Conservation (phyloP, 495 filamentous ascomycete genomes). For the Tuber aestivum region DNA sequence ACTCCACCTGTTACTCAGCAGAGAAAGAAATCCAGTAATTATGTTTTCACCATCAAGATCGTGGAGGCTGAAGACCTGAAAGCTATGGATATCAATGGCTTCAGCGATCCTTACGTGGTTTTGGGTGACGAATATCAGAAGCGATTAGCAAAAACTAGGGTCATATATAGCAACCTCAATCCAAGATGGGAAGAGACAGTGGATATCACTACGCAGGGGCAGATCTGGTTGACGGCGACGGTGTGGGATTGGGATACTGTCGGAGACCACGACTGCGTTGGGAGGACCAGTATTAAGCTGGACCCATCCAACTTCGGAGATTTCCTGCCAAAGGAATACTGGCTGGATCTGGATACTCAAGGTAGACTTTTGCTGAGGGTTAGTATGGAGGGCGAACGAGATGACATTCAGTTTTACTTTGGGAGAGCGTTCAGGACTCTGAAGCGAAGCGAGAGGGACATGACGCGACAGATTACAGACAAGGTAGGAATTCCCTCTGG, state of each 20-base stretch:
- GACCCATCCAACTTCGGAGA: constrained; percentile 94
- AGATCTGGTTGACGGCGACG: constrained; percentile 89
- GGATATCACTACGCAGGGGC: constrained; percentile 87
- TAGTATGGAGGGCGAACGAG: constrained; percentile 96
- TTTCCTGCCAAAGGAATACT: constrained; percentile 86
- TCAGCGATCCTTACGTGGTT: constrained; percentile 95
- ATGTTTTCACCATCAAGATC: constrained; percentile 98
- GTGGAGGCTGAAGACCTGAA: constrained; percentile 98
- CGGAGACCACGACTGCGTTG: constrained; percentile 95
- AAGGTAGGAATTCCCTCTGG: constrained; percentile 58
- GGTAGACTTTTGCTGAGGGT: constrained; percentile 81
- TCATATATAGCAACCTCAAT: constrained; percentile 85
- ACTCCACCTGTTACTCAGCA: constrained; percentile 48
- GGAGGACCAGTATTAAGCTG: constrained; percentile 86
- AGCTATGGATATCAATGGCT: constrained; percentile 89
- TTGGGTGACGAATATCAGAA: constrained; percentile 97
- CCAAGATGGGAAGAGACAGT: constrained; percentile 97
- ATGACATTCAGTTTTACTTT: constrained; percentile 98
- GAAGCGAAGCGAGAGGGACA: constrained; percentile 92
- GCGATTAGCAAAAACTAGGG: constrained; percentile 88
- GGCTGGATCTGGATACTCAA: constrained; percentile 95
- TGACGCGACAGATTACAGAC: constrained; percentile 96
- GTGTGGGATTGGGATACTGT: constrained; percentile 98
- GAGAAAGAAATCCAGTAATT: constrained; percentile 55
- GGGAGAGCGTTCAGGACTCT: constrained; percentile 92